Evolutionary conservation across 2,329 filamentous ascomycete genomes (phyloP).

Genomic region (Botryotinia calthae): DNA sequence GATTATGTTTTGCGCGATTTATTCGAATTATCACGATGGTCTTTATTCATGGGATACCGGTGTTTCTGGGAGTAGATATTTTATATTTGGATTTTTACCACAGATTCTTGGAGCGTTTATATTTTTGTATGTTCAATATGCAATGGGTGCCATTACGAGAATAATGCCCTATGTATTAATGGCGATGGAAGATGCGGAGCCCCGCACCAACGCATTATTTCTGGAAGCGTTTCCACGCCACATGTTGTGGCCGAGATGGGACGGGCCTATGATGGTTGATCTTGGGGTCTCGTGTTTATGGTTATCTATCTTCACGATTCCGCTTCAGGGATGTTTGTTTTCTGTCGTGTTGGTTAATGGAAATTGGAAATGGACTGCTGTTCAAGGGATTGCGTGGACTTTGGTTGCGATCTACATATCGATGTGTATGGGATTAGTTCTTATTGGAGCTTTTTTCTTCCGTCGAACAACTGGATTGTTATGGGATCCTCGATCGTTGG

Average conservation of each 20-base stretch:
- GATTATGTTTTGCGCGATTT: slow-evolving; percentile 70
- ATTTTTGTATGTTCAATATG: slow-evolving; percentile 72
- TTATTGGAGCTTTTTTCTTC: slow-evolving; percentile 64
- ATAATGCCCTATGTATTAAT: slow-evolving; percentile 77
- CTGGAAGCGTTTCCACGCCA: slow-evolving; percentile 58
- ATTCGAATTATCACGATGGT: slow-evolving; percentile 60
- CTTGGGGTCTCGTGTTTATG: slow-evolving; percentile 68
- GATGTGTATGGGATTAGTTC: slow-evolving; percentile 55
- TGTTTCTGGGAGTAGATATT: slow-evolving; percentile 73
- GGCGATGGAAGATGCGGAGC: slow-evolving; percentile 58
- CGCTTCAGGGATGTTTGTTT: slow-evolving; percentile 76
- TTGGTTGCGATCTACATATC: slow-evolving; percentile 71
- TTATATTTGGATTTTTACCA: slow-evolving; percentile 82
- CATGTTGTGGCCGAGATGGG: slow-evolving; percentile 65
- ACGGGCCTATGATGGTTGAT: slow-evolving; percentile 67
- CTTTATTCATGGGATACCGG: slow-evolving; percentile 63
- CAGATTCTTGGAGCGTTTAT: slow-evolving; percentile 70
- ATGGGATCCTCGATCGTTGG: slow-evolving; percentile 82
- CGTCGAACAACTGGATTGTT: slow-evolving; percentile 68
- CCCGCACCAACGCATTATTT: slow-evolving; percentile 65
- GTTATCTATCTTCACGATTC: slow-evolving; percentile 76
- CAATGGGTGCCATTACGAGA: slow-evolving; percentile 72
- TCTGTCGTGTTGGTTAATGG: slow-evolving; percentile 57
- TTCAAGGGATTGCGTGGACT: slow-evolving; percentile 75
- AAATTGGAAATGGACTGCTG: slow-evolving; percentile 75